These are phyloP conservation scores for Diaporthe humulicola DNA, from an alignment of 2,329 filamentous ascomycete genomes.

Conservation along the genomic window DNA sequence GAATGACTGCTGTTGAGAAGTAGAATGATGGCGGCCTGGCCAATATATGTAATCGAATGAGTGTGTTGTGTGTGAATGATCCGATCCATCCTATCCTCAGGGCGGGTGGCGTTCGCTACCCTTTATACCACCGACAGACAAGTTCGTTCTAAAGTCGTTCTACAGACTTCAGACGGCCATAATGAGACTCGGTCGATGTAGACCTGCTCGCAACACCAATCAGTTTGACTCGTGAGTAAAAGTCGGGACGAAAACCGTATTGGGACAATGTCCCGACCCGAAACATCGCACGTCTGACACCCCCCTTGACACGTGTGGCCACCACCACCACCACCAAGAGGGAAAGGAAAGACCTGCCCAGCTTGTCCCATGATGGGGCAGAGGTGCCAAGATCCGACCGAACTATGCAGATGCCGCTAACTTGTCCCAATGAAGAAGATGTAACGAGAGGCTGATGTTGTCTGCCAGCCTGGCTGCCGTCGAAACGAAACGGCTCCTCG, in stretches of 20 bases:
- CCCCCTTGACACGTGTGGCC: constrained; percentile 28
- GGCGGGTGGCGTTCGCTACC: not conserved
- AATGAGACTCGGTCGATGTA: not conserved
- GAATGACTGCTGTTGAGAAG: not conserved
- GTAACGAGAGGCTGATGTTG: not conserved
- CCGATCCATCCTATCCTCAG: constrained; percentile 6
- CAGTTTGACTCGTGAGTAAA: constrained; percentile 22
- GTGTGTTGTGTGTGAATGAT: not conserved
- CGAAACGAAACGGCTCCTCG: constrained; percentile 26
- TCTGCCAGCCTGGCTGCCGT: not conserved
- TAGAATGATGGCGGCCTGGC: constrained; percentile 4
- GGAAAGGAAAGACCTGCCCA: not conserved
- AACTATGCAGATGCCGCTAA: constrained; percentile 6
- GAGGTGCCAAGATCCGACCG: constrained; percentile 8
- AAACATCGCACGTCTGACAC: constrained; percentile 27
- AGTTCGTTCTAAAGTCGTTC: constrained; percentile 18
- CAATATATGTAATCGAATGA: constrained; percentile 15
- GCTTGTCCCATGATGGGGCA: not conserved
- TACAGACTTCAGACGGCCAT: constrained; percentile 7
- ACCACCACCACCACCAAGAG: too few species aligned
- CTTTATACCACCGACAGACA: constrained; percentile 3
- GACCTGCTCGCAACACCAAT: constrained; percentile 10
- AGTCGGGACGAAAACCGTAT: constrained; percentile 30
- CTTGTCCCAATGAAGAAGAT: constrained; percentile 17
- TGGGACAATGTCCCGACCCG: constrained; percentile 30